Evolutionary conservation across 2,329 filamentous ascomycete species (phyloP).

Genomic region (Metarhizium album): DNA sequence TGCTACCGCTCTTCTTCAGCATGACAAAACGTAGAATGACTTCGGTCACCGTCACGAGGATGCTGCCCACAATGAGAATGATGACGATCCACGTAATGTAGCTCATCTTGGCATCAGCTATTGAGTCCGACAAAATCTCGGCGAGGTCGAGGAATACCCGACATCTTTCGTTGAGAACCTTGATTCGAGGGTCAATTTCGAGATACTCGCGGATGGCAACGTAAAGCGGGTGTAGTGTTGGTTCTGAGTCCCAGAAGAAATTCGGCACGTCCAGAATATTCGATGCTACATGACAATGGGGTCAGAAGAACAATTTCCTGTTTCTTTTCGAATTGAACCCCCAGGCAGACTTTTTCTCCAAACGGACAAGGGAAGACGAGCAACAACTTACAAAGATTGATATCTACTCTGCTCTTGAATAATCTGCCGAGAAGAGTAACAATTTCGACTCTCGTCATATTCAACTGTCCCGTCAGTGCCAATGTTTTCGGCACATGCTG

Average conservation of each 20-base stretch:
- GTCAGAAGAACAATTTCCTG: neutral
- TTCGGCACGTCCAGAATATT: slow-evolving; percentile 94
- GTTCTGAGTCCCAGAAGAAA: slow-evolving; percentile 98
- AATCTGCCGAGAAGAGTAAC: slow-evolving; percentile 82
- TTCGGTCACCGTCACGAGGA: slow-evolving; percentile 82
- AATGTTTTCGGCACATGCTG: slow-evolving; percentile 85
- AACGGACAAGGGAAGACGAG: neutral
- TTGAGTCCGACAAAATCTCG: slow-evolving; percentile 85
- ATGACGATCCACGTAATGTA: slow-evolving; percentile 98
- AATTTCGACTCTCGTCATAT: slow-evolving; percentile 86
- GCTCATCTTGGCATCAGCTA: slow-evolving; percentile 92
- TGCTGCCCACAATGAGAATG: slow-evolving; percentile 80
- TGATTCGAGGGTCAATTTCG: slow-evolving; percentile 91
- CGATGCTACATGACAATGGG: slow-evolving; percentile 46
- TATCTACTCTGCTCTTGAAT: slow-evolving; percentile 91
- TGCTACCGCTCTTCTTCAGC: slow-evolving; percentile 29
- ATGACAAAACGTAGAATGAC: slow-evolving; percentile 79
- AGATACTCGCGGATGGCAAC: slow-evolving; percentile 91
- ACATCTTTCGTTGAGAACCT: slow-evolving; percentile 94
- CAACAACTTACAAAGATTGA: slow-evolving; percentile 84
- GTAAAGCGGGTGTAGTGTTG: slow-evolving; percentile 89
- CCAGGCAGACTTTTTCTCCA: neutral
- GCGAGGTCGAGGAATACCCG: slow-evolving; percentile 93
- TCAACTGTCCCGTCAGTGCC: slow-evolving; percentile 78
- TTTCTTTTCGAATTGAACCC: neutral